Conservation (phyloP, 345 rosid genomes). For the Ceriops zippeliana region DNA sequence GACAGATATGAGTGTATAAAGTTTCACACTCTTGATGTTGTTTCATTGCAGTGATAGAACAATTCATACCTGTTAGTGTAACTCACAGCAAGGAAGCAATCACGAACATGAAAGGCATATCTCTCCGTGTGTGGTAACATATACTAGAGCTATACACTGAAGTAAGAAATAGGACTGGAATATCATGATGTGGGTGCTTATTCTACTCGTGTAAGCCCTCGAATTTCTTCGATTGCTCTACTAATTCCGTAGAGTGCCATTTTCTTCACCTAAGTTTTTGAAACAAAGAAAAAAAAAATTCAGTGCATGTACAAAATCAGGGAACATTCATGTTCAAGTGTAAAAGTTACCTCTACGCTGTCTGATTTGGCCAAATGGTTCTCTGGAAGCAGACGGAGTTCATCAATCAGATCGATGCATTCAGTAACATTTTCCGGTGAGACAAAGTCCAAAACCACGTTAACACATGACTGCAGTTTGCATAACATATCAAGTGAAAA, state of each 20-base stretch:
- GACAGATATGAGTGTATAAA: no score
- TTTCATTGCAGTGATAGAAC: neutral
- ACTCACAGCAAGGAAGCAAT: conserved; percentile 4
- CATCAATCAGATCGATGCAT: conserved; percentile 59
- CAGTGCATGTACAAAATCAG: neutral
- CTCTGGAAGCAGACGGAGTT: conserved; percentile 68
- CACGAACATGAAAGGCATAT: neutral
- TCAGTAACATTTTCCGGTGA: conserved; percentile 76
- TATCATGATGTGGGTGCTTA: conserved; percentile 21
- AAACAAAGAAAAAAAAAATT: conserved; percentile 3
- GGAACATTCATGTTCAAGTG: neutral
- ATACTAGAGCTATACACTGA: neutral
- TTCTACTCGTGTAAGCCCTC: conserved; percentile 60
- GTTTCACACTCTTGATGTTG: no score
- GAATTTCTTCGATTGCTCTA: conserved; percentile 68
- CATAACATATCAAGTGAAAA: conserved; percentile 5
- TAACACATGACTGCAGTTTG: conserved; percentile 74
- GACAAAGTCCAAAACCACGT: conserved; percentile 75
- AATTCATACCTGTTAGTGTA: neutral
- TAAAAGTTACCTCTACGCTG: conserved; percentile 57
- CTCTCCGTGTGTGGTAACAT: neutral
- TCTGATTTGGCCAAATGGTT: conserved; percentile 59
- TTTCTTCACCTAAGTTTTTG: conserved; percentile 61
- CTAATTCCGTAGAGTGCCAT: conserved; percentile 67
- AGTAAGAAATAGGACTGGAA: neutral